phyloP scores from a whole-genome alignment of 2,329 filamentous ascomycete species.

The Thelonectria blattea region DNA sequence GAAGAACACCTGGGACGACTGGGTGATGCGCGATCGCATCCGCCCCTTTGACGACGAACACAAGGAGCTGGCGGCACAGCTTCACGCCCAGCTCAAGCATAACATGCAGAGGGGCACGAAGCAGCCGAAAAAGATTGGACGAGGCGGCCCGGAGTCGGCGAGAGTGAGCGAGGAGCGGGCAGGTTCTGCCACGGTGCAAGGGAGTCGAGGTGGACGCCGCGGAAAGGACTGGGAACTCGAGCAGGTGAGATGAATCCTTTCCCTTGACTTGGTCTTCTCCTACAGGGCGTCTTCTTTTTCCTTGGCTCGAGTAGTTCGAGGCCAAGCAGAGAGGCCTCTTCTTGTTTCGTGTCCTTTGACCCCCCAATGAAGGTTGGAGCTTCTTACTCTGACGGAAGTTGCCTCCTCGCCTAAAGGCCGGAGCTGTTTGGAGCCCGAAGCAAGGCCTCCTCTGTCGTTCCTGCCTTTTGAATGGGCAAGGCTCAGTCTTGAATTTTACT shows the following conservation, averaged over 20 bases:
- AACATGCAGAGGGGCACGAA: constrained; percentile 61
- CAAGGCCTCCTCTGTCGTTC: neutral
- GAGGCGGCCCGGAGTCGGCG: constrained; percentile 54
- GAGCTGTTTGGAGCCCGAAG: neutral
- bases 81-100: constrained; percentile 71
- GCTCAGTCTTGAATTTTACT: constrained; percentile 4
- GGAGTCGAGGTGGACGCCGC: constrained; percentile 72
- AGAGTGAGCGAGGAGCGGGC: constrained; percentile 78
- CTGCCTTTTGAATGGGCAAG: neutral
- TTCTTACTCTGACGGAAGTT: too few species aligned
- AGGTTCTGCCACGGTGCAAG: constrained; percentile 64
- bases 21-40: constrained; percentile 92
- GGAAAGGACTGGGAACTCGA: constrained; percentile 83
- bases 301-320: constrained; percentile 3
- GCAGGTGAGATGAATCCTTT: constrained; percentile 62
- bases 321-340: neutral
- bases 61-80: constrained; percentile 80
- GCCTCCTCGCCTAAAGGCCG: neutral
- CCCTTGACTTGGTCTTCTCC: neutral
- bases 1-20: constrained; percentile 99
- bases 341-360: too few species aligned
- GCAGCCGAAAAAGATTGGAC: constrained; percentile 56
- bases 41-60: constrained; percentile 96
- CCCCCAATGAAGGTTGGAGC: too few species aligned
- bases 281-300: neutral